Evolutionary conservation across 257 asterid species (phyloP).

Genomic region (Thymus mandschuricus): DNA sequence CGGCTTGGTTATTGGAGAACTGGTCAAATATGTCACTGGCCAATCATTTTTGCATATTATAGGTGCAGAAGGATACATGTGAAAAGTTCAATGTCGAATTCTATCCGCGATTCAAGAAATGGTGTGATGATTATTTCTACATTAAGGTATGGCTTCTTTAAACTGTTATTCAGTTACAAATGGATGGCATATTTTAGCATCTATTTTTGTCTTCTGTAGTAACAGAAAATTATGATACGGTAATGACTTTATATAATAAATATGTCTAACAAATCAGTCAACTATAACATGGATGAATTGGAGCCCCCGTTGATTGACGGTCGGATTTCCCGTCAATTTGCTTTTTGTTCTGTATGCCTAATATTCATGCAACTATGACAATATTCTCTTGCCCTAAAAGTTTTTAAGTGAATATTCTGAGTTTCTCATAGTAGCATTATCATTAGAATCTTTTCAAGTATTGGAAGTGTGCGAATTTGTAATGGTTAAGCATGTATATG

Average conservation of each 20-base stretch:
- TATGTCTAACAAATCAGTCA: background rate
- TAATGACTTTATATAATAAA: background rate
- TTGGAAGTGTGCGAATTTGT: background rate
- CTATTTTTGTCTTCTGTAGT: slow-evolving; percentile 4
- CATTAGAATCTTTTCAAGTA: background rate
- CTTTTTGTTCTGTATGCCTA: no score
- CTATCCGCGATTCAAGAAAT: slow-evolving; percentile 96
- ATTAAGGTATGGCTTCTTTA: slow-evolving; percentile 61
- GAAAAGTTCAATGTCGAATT: slow-evolving; percentile 85
- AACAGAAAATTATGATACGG: background rate
- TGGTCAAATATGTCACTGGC: slow-evolving; percentile 18
- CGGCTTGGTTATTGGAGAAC: slow-evolving; percentile 6
- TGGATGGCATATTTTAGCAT: slow-evolving; percentile 19
- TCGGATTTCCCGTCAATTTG: background rate
- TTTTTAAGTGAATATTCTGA: background rate
- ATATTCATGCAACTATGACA: background rate
- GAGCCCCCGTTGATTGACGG: background rate
- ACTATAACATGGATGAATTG: background rate
- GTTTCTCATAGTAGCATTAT: background rate
- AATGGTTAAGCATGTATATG: no score
- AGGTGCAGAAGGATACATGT: slow-evolving; percentile 91
- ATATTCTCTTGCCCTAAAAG: background rate
- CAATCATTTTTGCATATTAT: slow-evolving; percentile 32
- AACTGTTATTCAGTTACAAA: slow-evolving; percentile 22
- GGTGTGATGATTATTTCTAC: slow-evolving; percentile 98